phyloP scores from a whole-genome alignment of 2,329 filamentous ascomycete species.

The Neonectria coccinea region DNA sequence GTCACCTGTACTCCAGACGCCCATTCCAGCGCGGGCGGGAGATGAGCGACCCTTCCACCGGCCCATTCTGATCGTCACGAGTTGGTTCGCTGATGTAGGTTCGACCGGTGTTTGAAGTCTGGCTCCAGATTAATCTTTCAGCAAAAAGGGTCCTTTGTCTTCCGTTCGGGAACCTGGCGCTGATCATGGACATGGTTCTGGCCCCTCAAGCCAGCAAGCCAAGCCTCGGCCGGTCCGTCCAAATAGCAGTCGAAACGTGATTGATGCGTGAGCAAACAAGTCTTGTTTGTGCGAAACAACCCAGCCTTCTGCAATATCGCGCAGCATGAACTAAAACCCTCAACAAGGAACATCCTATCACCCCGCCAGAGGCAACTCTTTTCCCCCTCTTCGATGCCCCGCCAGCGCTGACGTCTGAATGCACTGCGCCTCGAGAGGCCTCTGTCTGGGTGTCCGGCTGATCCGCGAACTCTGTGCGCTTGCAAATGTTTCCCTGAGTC shows the following conservation, averaged over 20 bases:
- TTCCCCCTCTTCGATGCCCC: slow-evolving; percentile 1
- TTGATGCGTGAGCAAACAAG: slow-evolving; percentile 17
- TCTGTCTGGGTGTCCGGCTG: background rate
- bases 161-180: slow-evolving; percentile 10
- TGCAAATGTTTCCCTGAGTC: background rate
- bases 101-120: slow-evolving; percentile 6
- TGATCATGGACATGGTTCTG: slow-evolving; percentile 16
- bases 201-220: background rate
- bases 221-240: background rate
- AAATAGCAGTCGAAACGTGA: background rate
- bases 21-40: slow-evolving; percentile 5
- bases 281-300: slow-evolving; percentile 27
- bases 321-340: slow-evolving; percentile 18
- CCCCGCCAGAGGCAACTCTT: background rate
- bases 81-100: slow-evolving; percentile 12
- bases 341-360: slow-evolving; percentile 23
- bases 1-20: slow-evolving; percentile 18
- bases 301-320: slow-evolving; percentile 16
- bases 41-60: slow-evolving; percentile 12
- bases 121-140: background rate
- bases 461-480: background rate
- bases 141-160: slow-evolving; percentile 11
- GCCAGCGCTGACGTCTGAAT: slow-evolving; percentile 12
- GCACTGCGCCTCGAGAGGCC: background rate
- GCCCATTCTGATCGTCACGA: slow-evolving; percentile 9